A percentile compares a stretch with the other conserved stretches of the same genome.
Evolutionary conservation across 2,329 filamentous ascomycete genomes (phyloP).

Genomic region (Neoscytalidium dimidiatum): DNA sequence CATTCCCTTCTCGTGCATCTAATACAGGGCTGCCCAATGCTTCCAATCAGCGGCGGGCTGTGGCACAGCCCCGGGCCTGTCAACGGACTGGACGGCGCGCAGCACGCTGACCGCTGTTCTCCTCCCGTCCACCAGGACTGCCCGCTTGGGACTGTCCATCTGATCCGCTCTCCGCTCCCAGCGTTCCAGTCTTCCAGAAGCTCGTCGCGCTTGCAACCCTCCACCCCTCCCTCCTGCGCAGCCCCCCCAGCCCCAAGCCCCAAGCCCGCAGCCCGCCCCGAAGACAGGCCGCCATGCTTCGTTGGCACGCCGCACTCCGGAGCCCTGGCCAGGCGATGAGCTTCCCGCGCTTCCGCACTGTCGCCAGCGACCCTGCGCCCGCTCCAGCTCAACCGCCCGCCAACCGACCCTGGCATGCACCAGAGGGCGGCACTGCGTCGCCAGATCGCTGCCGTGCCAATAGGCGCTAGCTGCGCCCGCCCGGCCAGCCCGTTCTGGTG

Average conservation of each 20-base stretch:
- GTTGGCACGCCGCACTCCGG: background rate
- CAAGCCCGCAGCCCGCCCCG: background rate
- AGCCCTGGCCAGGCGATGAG: background rate
- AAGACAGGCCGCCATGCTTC: background rate
- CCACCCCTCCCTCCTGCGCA: background rate
- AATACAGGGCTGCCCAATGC: conserved; percentile 7
- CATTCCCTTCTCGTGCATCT: background rate
- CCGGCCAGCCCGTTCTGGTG: background rate
- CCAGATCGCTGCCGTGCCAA: conserved; percentile 1
- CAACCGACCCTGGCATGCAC: background rate
- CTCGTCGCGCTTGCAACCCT: background rate
- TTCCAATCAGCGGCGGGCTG: background rate
- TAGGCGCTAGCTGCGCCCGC: background rate
- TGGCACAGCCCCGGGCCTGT: conserved; percentile 7
- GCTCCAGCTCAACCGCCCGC: background rate
- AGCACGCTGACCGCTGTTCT: conserved; percentile 16
- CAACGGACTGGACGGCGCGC: no score
- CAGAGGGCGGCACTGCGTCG: no score
- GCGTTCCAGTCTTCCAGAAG: conserved; percentile 4
- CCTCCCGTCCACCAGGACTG: background rate
- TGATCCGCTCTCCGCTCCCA: background rate
- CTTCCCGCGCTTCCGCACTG: conserved; percentile 3
- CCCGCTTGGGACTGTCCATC: background rate
- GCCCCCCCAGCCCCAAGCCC: background rate
- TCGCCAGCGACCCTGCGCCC: conserved; percentile 2